These are phyloP conservation scores for Nannochloropsis salina DNA, from an alignment of 108 stramenopile species.

Conservation along the genomic window DNA sequence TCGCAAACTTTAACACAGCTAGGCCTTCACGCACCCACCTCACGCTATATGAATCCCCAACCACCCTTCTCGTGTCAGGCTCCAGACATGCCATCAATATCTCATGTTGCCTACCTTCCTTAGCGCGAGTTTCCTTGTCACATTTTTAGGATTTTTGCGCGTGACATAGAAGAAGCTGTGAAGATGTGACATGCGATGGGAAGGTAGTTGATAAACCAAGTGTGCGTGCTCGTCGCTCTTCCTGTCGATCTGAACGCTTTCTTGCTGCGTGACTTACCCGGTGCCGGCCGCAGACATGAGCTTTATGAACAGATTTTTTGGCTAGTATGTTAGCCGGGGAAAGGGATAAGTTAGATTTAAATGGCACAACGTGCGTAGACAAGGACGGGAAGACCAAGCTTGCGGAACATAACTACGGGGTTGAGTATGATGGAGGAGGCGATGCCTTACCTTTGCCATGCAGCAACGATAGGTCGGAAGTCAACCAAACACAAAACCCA, in stretches of 20 bases:
- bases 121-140: constrained; percentile 42
- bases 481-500: too few relatives aligned
- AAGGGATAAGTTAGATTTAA: background rate
- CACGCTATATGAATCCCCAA: background rate
- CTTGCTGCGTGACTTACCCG: constrained; percentile 9
- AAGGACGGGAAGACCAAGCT: too few relatives aligned
- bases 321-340: background rate
- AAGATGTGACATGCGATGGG: background rate
- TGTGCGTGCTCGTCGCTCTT: background rate
- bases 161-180: constrained; percentile 50
- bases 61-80: background rate
- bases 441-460: too few relatives aligned
- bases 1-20: too few relatives aligned
- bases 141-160: constrained; percentile 42
- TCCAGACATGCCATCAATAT: too few relatives aligned
- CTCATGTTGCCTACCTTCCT: constrained; percentile 35
- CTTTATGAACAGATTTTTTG: constrained; percentile 32
- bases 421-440: too few relatives aligned
- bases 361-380: too few relatives aligned
- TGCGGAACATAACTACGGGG: too few relatives aligned
- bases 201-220: background rate
- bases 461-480: too few relatives aligned
- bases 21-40: too few relatives aligned
- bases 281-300: constrained; percentile 46
- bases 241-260: background rate